phyloP scores from a whole-genome alignment of 2,329 filamentous ascomycete genomes.

The Myriosclerotinia scirpicola region DNA sequence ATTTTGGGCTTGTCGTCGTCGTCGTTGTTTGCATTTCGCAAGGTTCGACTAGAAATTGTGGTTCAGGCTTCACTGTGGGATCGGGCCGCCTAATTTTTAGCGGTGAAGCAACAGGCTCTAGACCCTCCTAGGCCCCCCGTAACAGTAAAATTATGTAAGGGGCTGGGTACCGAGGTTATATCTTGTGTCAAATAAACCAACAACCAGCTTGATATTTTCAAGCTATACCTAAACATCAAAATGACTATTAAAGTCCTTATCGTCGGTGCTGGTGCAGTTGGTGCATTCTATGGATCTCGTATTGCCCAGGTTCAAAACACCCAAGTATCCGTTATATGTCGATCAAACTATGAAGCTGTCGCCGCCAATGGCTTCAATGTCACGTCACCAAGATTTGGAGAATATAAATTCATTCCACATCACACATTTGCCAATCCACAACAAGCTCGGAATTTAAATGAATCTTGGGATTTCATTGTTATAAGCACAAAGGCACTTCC shows the following conservation, averaged over 20 bases:
- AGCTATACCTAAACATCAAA: background rate
- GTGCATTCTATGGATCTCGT: conserved; percentile 70
- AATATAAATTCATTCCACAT: conserved; percentile 63
- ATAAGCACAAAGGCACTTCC: conserved; percentile 40
- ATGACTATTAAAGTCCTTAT: conserved; percentile 56
- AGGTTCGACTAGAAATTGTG: background rate
- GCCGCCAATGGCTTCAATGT: conserved; percentile 61
- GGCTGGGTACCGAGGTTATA: background rate
- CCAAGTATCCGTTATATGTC: conserved; percentile 67
- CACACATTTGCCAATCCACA: conserved; percentile 62
- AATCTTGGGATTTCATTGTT: conserved; percentile 46
- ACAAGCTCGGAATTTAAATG: conserved; percentile 39
- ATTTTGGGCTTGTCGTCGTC: background rate
- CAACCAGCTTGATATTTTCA: background rate
- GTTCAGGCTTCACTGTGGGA: background rate
- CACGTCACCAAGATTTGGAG: conserved; percentile 64
- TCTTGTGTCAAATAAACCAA: background rate
- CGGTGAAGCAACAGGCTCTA: background rate
- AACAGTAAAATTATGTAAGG: background rate
- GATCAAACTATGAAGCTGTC: conserved; percentile 70
- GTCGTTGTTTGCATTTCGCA: background rate
- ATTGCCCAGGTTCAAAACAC: conserved; percentile 57
- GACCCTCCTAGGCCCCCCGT: too few species aligned
- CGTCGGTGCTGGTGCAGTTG: conserved; percentile 66
- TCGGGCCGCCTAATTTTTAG: background rate